phyloP scores from a whole-genome alignment of 2,329 filamentous ascomycete species.

The Aspergillus fumigatus region DNA sequence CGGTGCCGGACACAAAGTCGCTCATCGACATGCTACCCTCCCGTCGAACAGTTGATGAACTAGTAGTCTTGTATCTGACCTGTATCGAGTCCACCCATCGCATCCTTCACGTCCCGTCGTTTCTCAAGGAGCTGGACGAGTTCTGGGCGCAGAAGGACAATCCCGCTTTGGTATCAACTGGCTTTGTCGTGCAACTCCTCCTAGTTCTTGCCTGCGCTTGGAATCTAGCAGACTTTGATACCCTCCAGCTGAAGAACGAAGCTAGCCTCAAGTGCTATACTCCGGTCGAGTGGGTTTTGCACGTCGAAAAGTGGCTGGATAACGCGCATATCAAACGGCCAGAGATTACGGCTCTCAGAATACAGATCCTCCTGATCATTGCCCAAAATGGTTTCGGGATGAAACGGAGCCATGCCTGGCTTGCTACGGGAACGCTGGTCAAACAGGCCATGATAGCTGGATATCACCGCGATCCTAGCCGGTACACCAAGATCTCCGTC shows the following conservation, averaged over 20 bases:
- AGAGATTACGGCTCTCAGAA: conserved; percentile 47
- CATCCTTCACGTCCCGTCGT: conserved; percentile 39
- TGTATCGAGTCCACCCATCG: conserved; percentile 39
- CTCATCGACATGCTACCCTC: conserved; percentile 33
- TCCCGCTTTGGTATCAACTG: conserved; percentile 23
- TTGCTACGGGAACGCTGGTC: conserved; percentile 47
- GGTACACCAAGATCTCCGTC: conserved; percentile 29
- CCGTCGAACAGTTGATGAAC: conserved; percentile 32
- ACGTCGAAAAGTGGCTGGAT: conserved; percentile 84
- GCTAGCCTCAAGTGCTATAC: conserved; percentile 26
- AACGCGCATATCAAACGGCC: conserved; percentile 62
- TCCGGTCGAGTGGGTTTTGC: conserved; percentile 68
- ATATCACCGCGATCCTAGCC: conserved; percentile 43
- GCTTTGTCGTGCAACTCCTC: conserved; percentile 34
- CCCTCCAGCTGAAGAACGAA: conserved; percentile 25
- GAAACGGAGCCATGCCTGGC: conserved; percentile 52
- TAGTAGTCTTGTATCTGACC: conserved; percentile 36
- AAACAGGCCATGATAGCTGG: conserved; percentile 51
- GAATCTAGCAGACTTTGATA: conserved; percentile 30
- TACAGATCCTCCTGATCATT: conserved; percentile 48
- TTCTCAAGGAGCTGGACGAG: conserved; percentile 33
- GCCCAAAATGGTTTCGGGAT: conserved; percentile 49
- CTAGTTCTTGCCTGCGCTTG: conserved; percentile 37
- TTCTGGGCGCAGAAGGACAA: conserved; percentile 30
- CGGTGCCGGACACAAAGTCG: conserved; percentile 25